Evolutionary conservation across 179 eudicot species (phyloP), one percentile per base, ranked within the genome.

Genomic region (Spergularia azorica): DNA sequence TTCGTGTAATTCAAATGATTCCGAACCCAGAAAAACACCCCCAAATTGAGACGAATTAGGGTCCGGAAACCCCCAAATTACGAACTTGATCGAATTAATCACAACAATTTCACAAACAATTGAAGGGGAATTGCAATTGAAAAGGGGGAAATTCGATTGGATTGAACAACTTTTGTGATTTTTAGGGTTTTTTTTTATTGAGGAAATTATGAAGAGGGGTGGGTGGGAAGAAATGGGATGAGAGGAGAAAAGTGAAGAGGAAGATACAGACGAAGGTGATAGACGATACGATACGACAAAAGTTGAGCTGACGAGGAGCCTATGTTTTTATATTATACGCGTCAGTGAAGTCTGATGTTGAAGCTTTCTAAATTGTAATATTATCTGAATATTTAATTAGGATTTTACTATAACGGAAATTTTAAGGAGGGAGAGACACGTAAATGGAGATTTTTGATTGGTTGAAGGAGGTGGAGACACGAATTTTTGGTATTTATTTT

Each of bases 391-490:
- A 12, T 43, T 16, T 26, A 26, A 26, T 26, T 26, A 26, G 32
- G 32, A 26, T 26, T 26, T 26, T 26, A 26, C 32, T 26, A 26
- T 26, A 57, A 6, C 15, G 3, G 4, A 6, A 58, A 17, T 4
- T 56, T 56, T 58, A 16, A 58, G 15, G 2, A 15, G 16, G 1
- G 32, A 15, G 17, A 8, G 73, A 36, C 75, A 70, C 76, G 75
- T 71, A 51, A 17, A 63, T 38, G 71, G 50, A 15, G 8, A 8
- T 63, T 9, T 67, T 11, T 76, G 39, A 54, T 76, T 67, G 72
- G 79, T 8, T 67, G 21, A 14, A 41, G 14, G 5, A 10, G 57
- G 55, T 12, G 75, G 20, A 61, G 63, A 50, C 63, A 60, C 69
- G 80, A 54, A 15, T 59, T 57, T 57, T 76, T 7, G 13, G 57